Conservation (phyloP, 495 filamentous ascomycete genomes). For the Clohesyomyces aquaticus region DNA sequence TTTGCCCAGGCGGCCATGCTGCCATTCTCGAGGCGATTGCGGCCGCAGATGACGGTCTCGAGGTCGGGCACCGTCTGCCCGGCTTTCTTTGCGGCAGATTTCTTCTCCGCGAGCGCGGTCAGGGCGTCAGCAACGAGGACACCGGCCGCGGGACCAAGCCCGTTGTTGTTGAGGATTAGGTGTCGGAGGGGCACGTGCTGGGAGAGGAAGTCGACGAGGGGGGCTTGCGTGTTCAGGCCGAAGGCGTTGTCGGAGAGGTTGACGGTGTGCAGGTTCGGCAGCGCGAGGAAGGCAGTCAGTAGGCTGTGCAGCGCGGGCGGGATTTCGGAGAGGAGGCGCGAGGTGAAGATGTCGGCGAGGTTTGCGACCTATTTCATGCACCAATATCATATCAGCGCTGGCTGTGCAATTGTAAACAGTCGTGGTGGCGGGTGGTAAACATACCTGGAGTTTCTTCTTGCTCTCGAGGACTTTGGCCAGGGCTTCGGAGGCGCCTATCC, state of each 20-base stretch:
- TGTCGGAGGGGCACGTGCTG: conserved; percentile 84
- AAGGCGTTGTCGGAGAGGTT: conserved; percentile 98
- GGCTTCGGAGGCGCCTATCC: conserved; percentile 80
- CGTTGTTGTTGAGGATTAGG: conserved; percentile 96
- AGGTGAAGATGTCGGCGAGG: conserved; percentile 96
- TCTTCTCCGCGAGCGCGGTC: conserved; percentile 74
- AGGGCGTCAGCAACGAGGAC: conserved; percentile 80
- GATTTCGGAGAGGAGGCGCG: conserved; percentile 90
- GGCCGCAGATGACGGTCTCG: conserved; percentile 93
- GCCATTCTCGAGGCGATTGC: conserved; percentile 93
- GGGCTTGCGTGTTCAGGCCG: conserved; percentile 76
- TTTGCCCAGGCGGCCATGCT: conserved; percentile 94
- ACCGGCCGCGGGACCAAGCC: conserved; percentile 89
- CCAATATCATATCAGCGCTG: no score
- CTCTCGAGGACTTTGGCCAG: conserved; percentile 77
- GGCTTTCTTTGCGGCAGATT: conserved; percentile 69
- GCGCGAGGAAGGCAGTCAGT: conserved; percentile 80
- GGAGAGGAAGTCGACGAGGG: conserved; percentile 72
- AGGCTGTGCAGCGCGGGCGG: conserved; percentile 84
- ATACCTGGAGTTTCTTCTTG: conserved; percentile 76
- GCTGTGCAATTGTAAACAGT: no score
- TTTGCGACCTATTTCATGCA: conserved; percentile 85
- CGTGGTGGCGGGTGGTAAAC: conserved; percentile 25
- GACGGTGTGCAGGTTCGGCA: conserved; percentile 82
- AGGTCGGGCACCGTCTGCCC: conserved; percentile 67